Percentiles rank a stretch among this genome's conserved stretches.
phyloP scores from a whole-genome alignment of 768 basidiomycete species.

The Lentinula boryana region DNA sequence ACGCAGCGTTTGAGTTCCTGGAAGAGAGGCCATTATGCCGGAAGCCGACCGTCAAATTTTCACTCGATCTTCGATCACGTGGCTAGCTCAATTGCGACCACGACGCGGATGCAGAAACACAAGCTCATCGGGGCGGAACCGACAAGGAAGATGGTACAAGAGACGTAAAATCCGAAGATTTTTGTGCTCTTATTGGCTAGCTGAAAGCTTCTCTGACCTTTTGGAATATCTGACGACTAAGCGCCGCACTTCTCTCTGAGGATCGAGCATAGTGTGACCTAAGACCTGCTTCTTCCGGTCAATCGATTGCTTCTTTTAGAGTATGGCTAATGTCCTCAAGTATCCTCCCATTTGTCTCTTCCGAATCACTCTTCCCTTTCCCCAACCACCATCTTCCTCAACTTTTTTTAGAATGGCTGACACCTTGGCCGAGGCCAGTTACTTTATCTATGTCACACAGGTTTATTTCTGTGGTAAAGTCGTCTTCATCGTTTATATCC shows the following conservation, averaged over 20 bases:
- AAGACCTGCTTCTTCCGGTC: background rate
- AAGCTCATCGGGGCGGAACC: background rate
- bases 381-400: slow-evolving; percentile 12
- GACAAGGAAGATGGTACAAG: background rate
- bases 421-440: slow-evolving; percentile 52
- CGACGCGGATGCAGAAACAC: background rate
- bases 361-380: slow-evolving; percentile 10
- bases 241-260: background rate
- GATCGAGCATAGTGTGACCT: background rate
- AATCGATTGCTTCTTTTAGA: background rate
- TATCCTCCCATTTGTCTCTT: background rate
- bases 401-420: slow-evolving; percentile 26
- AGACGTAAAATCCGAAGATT: background rate
- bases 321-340: background rate
- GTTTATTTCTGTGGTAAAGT: slow-evolving; percentile 74
- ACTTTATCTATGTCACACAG: slow-evolving; percentile 78
- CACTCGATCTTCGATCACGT: background rate
- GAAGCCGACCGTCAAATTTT: background rate
- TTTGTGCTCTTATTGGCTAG: background rate
- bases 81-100: background rate
- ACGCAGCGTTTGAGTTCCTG: slow-evolving; percentile 34
- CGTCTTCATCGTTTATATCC: slow-evolving; percentile 15
- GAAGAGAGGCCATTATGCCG: background rate
- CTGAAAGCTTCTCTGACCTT: background rate
- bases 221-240: background rate